Percentiles rank a stretch among this genome's conserved stretches.
Conservation (phyloP, 1,284 basidiomycete genomes). For the Ganoderma resinaceum region DNA sequence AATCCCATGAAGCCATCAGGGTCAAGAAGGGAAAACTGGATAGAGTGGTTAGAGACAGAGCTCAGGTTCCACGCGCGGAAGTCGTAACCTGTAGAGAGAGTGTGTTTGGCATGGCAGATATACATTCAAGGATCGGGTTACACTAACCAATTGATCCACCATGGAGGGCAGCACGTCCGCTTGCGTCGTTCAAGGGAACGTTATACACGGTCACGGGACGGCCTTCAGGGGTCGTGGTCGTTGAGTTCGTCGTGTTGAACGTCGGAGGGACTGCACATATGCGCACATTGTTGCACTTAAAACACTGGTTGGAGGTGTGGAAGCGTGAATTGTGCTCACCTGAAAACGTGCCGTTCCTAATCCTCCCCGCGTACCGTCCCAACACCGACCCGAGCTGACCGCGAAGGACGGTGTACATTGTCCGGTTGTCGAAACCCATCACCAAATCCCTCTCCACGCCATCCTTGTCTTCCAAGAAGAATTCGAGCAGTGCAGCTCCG, state of each 20-base stretch:
- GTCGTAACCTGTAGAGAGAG: not conserved
- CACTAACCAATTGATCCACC: not conserved
- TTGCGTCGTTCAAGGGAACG: slow-evolving; percentile 1
- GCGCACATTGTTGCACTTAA: not conserved
- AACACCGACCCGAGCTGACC: slow-evolving; percentile 2
- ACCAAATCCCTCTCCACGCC: slow-evolving; percentile 5
- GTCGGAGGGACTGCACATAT: slow-evolving; percentile 7
- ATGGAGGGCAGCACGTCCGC: slow-evolving; percentile 3
- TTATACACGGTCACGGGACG: not conserved
- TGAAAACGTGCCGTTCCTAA: slow-evolving; percentile 3
- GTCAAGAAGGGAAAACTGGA: slow-evolving; percentile 2
- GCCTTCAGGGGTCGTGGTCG: not conserved
- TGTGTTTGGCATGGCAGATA: not conserved
- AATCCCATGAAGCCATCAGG: slow-evolving; percentile 4
- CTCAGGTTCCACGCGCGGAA: slow-evolving; percentile 3
- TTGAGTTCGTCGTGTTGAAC: not conserved
- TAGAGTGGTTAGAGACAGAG: not conserved
- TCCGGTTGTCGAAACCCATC: slow-evolving; percentile 7
- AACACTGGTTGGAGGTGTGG: not conserved
- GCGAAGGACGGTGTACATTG: not conserved
- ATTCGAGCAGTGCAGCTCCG: not conserved
- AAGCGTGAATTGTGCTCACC: not conserved
- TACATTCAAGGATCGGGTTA: not conserved
- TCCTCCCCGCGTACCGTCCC: slow-evolving; percentile 3
- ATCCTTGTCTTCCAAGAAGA: slow-evolving; percentile 1